Percentiles rank a stretch among this genome's conserved stretches.
These are phyloP conservation scores for Galeopsis tetrahit DNA, from an alignment of 257 asterid genomes.

Conservation along the genomic window DNA sequence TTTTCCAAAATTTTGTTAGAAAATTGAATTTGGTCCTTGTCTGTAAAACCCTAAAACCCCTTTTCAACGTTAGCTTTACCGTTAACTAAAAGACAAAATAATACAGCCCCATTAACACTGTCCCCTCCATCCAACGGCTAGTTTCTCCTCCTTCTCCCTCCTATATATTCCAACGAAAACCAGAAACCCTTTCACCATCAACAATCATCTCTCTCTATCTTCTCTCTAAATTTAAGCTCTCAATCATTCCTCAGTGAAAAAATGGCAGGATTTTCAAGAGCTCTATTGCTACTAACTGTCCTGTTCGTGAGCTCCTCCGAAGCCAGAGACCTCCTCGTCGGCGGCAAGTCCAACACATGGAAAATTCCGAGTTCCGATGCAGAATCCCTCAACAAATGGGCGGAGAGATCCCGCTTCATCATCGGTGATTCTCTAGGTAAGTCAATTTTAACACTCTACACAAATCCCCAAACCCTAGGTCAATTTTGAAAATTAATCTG, in stretches of 20 bases:
- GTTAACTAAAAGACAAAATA: conserved; percentile 33
- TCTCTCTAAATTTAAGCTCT: conserved; percentile 12
- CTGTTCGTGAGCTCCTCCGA: conserved; percentile 48
- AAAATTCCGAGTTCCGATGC: conserved; percentile 52
- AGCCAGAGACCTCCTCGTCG: conserved; percentile 62
- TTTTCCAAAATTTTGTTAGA: background rate
- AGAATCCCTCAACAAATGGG: conserved; percentile 72
- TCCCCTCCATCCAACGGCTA: conserved; percentile 49
- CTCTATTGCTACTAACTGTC: conserved; percentile 28
- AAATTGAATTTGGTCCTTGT: background rate
- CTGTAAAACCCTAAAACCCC: background rate
- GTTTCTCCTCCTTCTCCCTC: conserved; percentile 20
- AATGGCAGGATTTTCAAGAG: conserved; percentile 45
- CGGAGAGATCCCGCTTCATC: conserved; percentile 64
- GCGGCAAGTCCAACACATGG: conserved; percentile 70
- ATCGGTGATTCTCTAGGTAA: conserved; percentile 70
- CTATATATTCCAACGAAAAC: conserved; percentile 29
- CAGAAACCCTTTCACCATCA: background rate
- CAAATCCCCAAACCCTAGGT: background rate
- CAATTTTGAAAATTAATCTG: background rate
- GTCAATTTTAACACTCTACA: no score
- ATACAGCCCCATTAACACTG: conserved; percentile 19
- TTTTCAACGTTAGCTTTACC: conserved; percentile 33
- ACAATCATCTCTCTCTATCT: background rate
- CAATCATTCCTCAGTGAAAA: background rate